A percentile compares a stretch with the other conserved stretches of the same genome.
phyloP scores from a whole-genome alignment of 371 early-diverging fungal species.

The Mortierella sp. region DNA sequence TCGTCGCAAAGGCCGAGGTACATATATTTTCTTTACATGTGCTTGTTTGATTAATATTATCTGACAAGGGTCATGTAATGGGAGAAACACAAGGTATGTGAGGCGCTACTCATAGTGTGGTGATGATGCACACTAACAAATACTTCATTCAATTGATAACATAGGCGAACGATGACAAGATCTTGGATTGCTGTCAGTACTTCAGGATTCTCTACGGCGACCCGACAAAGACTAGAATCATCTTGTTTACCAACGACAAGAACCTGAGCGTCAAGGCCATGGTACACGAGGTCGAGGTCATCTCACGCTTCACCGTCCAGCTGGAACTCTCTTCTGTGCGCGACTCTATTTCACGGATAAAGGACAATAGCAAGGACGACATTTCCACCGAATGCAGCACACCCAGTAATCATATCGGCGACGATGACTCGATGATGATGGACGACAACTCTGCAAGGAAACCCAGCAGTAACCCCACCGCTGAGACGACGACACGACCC shows the following conservation, averaged over 20 bases:
- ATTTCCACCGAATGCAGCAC: neutral
- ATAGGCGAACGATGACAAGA: constrained; percentile 60
- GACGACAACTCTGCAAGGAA: constrained; percentile 16
- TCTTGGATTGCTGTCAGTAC: constrained; percentile 64
- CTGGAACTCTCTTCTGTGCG: constrained; percentile 27
- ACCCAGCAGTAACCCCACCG: neutral
- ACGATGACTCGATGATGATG: constrained; percentile 29
- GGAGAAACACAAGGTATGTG: neutral
- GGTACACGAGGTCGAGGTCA: constrained; percentile 48
- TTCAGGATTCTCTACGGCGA: constrained; percentile 36
- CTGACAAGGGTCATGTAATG: neutral
- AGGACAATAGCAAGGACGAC: neutral
- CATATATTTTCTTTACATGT: neutral
- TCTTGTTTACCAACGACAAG: constrained; percentile 58
- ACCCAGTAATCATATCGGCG: neutral
- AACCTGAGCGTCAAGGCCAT: constrained; percentile 60
- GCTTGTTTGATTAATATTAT: neutral
- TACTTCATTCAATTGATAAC: neutral
- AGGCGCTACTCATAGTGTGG: no score
- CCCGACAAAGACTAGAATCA: constrained; percentile 18
- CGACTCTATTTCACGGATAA: constrained; percentile 19
- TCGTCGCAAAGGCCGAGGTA: constrained; percentile 41
- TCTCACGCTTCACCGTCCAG: constrained; percentile 27
- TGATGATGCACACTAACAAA: no score
- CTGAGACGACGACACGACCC: neutral